Base-by-base conservation (phyloP, 345 rosid genomes). In the Carallia brachiata region DNA sequence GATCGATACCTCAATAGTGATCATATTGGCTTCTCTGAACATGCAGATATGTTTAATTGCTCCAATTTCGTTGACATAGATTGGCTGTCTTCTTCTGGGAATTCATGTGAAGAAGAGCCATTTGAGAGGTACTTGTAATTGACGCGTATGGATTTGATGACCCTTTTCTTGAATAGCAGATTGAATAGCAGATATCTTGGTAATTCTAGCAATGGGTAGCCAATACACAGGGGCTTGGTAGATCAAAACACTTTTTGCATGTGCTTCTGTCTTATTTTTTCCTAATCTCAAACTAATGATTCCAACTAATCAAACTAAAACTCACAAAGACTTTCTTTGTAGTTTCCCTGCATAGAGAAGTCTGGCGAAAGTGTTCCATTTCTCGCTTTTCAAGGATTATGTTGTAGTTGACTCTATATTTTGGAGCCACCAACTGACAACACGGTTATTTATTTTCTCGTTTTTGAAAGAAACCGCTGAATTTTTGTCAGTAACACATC, bases 21-120 rank as follows among this genome's bases (percentile, higher is more conserved):
- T 74, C 85, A 82, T 60, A 72, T 68, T 57, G 82, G 55, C 91
- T 84, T 80, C 71, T 88, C 86, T 55, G 97, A 89, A 70, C 83
- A 86, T 52, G 88, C 86, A 66, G 96, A 85, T 78, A 63, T 71
- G 65, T 83, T 84, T 65, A 90, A 82, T 76, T 87, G 75, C 83
- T 96, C 97, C 40, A 96, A 96, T 82, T 96, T 96, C 79, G 81
- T 96, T 74, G 98, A 96, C 79, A 73, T 92, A 39, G 98, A 92
- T 74, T 87, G 97, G 93, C 87, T 96, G 47, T 96, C 98, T 5
- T 96, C 98, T 36, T 89, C 96, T 1, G 98, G 91, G 68, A 92
- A 88, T 76, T 90, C 96, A 67, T 90, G 90, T 17, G 97, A 96
- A 65, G 96, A 90, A 53, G 97, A 96, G 76, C 88, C 80, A 59